Percentiles rank a stretch among this genome's conserved stretches.
These are phyloP conservation scores for Euryodendron excelsum DNA, from an alignment of 148 eudicot genomes.

Conservation along the genomic window DNA sequence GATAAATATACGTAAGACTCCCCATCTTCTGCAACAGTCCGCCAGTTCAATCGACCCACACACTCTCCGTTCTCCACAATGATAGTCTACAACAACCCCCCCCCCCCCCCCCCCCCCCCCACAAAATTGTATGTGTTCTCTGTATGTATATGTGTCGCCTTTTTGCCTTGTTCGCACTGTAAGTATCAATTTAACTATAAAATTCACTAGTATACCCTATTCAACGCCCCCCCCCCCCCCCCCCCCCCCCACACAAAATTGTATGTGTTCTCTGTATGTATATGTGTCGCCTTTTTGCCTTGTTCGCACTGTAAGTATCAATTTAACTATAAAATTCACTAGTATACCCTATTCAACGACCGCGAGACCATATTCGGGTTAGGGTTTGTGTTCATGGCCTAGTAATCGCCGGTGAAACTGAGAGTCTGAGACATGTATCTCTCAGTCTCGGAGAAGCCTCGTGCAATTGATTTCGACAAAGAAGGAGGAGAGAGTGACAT, in stretches of 20 bases:
- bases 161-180: neutral
- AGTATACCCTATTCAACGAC: neutral
- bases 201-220: too few relatives aligned
- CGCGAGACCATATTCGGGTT: neutral
- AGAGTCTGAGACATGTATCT: conserved; percentile 16
- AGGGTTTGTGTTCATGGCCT: neutral
- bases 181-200: neutral
- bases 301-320: neutral
- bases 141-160: neutral
- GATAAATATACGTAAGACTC: too few relatives aligned
- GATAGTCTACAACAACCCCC: neutral
- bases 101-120: neutral
- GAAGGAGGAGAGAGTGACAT: conserved; percentile 12
- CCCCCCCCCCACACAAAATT: too few relatives aligned
- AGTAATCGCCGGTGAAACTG: neutral
- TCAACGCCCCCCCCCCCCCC: neutral
- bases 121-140: neutral
- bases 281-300: neutral
- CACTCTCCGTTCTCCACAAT: neutral
- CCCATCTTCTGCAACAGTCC: too few relatives aligned
- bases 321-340: too few relatives aligned
- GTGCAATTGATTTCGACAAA: conserved; percentile 18
- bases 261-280: neutral
- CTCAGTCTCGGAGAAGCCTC: conserved; percentile 21
- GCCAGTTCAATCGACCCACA: neutral